Conservation (phyloP, 495 filamentous ascomycete genomes). For the Daldinia vernicosa region DNA sequence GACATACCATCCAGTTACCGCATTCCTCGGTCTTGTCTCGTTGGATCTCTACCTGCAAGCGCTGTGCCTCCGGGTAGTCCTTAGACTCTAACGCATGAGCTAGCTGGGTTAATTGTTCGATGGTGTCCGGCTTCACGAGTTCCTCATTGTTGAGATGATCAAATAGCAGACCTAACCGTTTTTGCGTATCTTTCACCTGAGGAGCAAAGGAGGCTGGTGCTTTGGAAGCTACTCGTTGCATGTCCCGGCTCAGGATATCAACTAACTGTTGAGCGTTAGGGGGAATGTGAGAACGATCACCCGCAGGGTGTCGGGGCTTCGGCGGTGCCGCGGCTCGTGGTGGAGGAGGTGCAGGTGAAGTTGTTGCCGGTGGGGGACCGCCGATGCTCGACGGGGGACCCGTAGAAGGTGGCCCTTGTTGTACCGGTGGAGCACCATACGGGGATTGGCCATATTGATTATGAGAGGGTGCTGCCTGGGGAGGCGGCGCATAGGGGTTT, state of each 20-base stretch:
- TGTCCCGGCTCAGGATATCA: conserved; percentile 82
- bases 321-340: conserved; percentile 46
- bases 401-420: conserved; percentile 52
- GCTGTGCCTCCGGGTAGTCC: conserved; percentile 78
- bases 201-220: conserved; percentile 83
- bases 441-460: conserved; percentile 59
- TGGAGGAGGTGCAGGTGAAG: conserved; percentile 63
- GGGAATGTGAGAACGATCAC: conserved; percentile 92
- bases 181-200: conserved; percentile 92
- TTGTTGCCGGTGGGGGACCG: conserved; percentile 53
- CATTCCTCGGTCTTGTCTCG: conserved; percentile 85
- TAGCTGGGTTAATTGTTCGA: conserved; percentile 69
- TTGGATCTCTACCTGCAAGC: conserved; percentile 83
- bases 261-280: conserved; percentile 76
- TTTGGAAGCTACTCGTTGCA: conserved; percentile 83
- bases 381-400: conserved; percentile 60
- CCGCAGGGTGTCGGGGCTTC: conserved; percentile 75
- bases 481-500: conserved; percentile 69
- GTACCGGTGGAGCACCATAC: conserved; percentile 38
- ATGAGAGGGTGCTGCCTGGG: conserved; percentile 50
- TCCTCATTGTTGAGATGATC: conserved; percentile 97
- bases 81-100: conserved; percentile 71
- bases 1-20: conserved; percentile 93
- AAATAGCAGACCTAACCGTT: conserved; percentile 88
- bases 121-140: conserved; percentile 81